A percentile compares a stretch with the other conserved stretches of the same genome.
Conservation (phyloP, 306 rosid genomes). For the Hippophae rhamnoides region DNA sequence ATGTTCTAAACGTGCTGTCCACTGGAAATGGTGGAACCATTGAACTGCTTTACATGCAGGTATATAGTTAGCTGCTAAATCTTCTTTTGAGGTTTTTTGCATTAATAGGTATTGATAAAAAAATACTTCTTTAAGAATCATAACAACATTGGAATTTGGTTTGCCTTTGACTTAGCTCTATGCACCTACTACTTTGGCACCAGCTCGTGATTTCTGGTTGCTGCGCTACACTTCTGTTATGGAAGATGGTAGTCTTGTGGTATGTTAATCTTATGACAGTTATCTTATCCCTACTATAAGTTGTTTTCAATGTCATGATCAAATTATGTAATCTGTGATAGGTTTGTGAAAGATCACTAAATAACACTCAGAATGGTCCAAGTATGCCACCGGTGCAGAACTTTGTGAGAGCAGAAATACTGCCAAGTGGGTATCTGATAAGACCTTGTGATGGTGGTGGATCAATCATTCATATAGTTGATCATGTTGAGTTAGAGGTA, state of each 20-base stretch:
- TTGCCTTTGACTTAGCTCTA: slow-evolving; percentile 46
- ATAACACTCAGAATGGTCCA: slow-evolving; percentile 96
- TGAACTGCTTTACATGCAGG: slow-evolving; percentile 98
- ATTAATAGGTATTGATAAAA: background rate
- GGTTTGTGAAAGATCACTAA: slow-evolving; percentile 98
- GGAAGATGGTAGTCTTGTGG: slow-evolving; percentile 99
- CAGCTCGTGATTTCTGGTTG: slow-evolving; percentile 99
- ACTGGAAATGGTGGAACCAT: slow-evolving; percentile 90
- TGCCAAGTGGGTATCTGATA: slow-evolving; percentile 88
- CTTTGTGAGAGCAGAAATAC: slow-evolving; percentile 89
- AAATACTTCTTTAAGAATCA: slow-evolving; percentile 7
- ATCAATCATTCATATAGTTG: slow-evolving; percentile 85
- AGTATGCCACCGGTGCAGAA: slow-evolving; percentile 81
- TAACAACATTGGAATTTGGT: slow-evolving; percentile 2
- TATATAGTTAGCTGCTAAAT: slow-evolving; percentile 12
- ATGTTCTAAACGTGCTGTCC: slow-evolving; percentile 68
- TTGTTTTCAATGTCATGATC: slow-evolving; percentile 3
- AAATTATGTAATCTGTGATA: slow-evolving; percentile 24
- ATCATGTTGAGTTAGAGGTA: slow-evolving; percentile 89
- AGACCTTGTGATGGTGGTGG: slow-evolving; percentile 99
- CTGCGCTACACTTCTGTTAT: slow-evolving; percentile 88
- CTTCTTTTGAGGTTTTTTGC: background rate
- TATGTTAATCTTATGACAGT: slow-evolving; percentile 17
- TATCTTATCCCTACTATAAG: background rate
- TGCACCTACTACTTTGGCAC: slow-evolving; percentile 96